Base-by-base conservation (phyloP, 768 basidiomycete genomes). In the Phanerochaete carnosa region DNA sequence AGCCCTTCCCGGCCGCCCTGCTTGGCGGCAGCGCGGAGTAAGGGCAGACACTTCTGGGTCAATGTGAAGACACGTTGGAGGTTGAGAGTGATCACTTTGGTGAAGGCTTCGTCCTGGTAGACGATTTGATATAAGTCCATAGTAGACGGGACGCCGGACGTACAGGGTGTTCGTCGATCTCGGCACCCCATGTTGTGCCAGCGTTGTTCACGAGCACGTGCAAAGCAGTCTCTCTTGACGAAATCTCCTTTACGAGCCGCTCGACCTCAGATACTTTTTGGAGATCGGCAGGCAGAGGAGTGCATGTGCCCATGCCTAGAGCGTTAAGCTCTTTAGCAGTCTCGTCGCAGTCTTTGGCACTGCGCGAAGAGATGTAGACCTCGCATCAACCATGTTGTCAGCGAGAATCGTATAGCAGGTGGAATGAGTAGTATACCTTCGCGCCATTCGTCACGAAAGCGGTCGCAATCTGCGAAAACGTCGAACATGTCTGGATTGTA, bases 201-300 rank as follows among this genome's bases (percentile, higher is more conserved):
- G 83, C 83, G 61, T 88, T 88, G 71, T 89, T 88, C 59, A 89
- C 81, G 9, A 86, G 78, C 35, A 83, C 77, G 67, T 87, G 80
- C 35, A 88, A 68, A 1, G 69, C 78, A 46, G 77, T 75, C 73
- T 89, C 88, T 67, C 76, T 75, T 52, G 75, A 75, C 53, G 75
- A 67, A 28, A 88, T 65, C 70, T 82, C 83, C 45, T 76, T 66
- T 1, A 79, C 83, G 3, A 89, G 72, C 57, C 77, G 70, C 56
- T 82, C 76, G 57, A 86, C 83, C 60, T 86, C 83, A 12, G 80
- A 77, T 51, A 76, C 70, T 62, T 80, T 81, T 58, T 81, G 77
- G 60, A 88, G 66, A 69, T 88, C 80, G 0, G 81, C 84, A 1
- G 80, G 80, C 26, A 88, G 69, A 0, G 83, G 68, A 33, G 82